phyloP scores from a whole-genome alignment of 2,329 filamentous ascomycete genomes.

The Phyllosticta citrichinensis region DNA sequence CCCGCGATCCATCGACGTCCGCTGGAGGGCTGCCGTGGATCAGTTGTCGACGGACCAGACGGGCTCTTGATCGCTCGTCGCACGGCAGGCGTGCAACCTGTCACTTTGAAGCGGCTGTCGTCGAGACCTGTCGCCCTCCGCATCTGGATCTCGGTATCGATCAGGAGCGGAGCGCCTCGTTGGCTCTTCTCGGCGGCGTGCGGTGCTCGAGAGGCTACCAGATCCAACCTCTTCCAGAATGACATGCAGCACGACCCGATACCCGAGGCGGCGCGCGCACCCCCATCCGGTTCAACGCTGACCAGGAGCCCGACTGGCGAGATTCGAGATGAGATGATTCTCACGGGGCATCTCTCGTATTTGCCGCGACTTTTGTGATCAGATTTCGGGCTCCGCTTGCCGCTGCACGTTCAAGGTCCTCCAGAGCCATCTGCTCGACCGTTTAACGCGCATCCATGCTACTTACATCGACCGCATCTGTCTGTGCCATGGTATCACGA shows the following conservation, averaged over 20 bases:
- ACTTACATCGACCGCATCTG: neutral
- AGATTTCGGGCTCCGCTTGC: slow-evolving; percentile 8
- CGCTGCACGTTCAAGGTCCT: slow-evolving; percentile 7
- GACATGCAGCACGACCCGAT: slow-evolving; percentile 11
- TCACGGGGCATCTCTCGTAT: slow-evolving; percentile 6
- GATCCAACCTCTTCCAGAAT: slow-evolving; percentile 8
- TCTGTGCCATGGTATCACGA: neutral
- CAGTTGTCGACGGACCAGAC: slow-evolving; percentile 4
- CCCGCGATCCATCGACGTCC: neutral
- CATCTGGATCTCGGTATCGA: slow-evolving; percentile 10
- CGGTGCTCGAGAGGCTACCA: slow-evolving; percentile 2
- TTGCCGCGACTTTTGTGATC: neutral
- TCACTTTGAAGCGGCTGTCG: slow-evolving; percentile 7
- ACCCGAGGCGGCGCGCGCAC: slow-evolving; percentile 9
- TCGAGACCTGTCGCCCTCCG: slow-evolving; percentile 2
- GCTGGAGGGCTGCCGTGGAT: neutral
- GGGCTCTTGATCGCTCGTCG: neutral
- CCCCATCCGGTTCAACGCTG: neutral
- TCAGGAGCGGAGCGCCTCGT: slow-evolving; percentile 5
- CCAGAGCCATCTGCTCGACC: slow-evolving; percentile 8
- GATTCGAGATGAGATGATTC: slow-evolving; percentile 1
- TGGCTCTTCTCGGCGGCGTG: neutral
- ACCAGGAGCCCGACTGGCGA: slow-evolving; percentile 8
- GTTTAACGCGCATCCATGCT: neutral
- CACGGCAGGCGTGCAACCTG: slow-evolving; percentile 4